Evolutionary conservation across 257 asterid genomes (phyloP).

Genomic region (Eucommia ulmoides): DNA sequence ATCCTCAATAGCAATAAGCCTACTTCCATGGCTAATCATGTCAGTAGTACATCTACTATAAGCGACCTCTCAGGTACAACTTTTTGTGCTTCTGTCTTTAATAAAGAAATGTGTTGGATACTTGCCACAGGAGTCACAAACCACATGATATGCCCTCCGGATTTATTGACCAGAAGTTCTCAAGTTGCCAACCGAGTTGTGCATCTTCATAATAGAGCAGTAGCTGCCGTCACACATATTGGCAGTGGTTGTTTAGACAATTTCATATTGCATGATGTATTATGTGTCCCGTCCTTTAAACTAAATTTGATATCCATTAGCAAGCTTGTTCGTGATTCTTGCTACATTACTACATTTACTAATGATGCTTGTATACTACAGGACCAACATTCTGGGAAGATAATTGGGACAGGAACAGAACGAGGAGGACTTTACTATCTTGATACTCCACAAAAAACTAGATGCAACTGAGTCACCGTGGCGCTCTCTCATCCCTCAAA

Average conservation of each 20-base stretch:
- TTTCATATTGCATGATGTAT: constrained; percentile 1
- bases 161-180: too few species aligned
- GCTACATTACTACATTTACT: too few species aligned
- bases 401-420: too few species aligned
- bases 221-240: not conserved
- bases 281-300: not conserved
- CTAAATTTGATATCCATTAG: constrained; percentile 3
- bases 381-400: constrained; percentile 1
- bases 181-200: not conserved
- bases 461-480: not conserved
- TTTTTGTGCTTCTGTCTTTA: not conserved
- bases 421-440: too few species aligned
- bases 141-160: too few species aligned
- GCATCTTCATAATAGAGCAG: not conserved
- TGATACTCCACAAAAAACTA: too few species aligned
- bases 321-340: not conserved
- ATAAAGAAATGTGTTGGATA: not conserved
- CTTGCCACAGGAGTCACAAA: not conserved
- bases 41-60: not conserved
- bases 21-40: not conserved
- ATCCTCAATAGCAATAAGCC: not conserved
- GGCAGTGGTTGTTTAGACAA: not conserved
- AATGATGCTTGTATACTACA: too few species aligned
- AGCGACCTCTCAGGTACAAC: not conserved
- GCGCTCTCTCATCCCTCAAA: not conserved